Percentiles rank a stretch among this genome's conserved stretches.
Conservation (phyloP, 2,329 filamentous ascomycete species). For the Hortaea werneckii region DNA sequence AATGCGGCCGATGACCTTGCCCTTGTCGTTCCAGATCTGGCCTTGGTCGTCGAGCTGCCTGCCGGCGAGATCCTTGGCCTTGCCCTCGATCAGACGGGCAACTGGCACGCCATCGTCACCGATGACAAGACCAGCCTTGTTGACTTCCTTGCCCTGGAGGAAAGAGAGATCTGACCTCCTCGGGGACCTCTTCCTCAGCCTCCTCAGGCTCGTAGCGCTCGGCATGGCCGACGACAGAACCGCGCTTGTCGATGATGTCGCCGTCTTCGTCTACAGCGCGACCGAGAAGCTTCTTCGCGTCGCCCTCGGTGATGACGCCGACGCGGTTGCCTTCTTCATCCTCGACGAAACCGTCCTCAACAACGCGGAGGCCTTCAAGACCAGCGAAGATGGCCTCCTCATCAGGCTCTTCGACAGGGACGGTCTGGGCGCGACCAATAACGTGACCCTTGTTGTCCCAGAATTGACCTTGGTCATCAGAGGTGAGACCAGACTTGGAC, state of each 20-base stretch:
- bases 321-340: slow-evolving; percentile 42
- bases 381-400: slow-evolving; percentile 42
- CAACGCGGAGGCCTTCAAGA: slow-evolving; percentile 40
- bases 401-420: slow-evolving; percentile 36
- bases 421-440: slow-evolving; percentile 40
- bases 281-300: slow-evolving; percentile 42
- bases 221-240: slow-evolving; percentile 41
- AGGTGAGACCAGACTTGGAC: slow-evolving; percentile 37
- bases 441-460: slow-evolving; percentile 45
- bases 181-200: slow-evolving; percentile 40
- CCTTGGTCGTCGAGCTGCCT: slow-evolving; percentile 63
- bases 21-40: slow-evolving; percentile 60
- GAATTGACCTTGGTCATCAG: slow-evolving; percentile 40
- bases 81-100: slow-evolving; percentile 58
- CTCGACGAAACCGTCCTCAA: slow-evolving; percentile 40
- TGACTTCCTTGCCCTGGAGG: slow-evolving; percentile 37
- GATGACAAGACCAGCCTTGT: slow-evolving; percentile 43
- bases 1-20: slow-evolving; percentile 57
- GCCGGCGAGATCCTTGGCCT: slow-evolving; percentile 52
- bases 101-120: slow-evolving; percentile 41
- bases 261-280: slow-evolving; percentile 43
- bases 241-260: slow-evolving; percentile 45
- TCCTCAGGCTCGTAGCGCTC: slow-evolving; percentile 53
- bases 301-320: slow-evolving; percentile 39
- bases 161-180: slow-evolving; percentile 36